Percentiles rank a stretch among this genome's conserved stretches.
Evolutionary conservation across 352 stramenopile species (phyloP).

Genomic region (Aphanomyces stellatus): DNA sequence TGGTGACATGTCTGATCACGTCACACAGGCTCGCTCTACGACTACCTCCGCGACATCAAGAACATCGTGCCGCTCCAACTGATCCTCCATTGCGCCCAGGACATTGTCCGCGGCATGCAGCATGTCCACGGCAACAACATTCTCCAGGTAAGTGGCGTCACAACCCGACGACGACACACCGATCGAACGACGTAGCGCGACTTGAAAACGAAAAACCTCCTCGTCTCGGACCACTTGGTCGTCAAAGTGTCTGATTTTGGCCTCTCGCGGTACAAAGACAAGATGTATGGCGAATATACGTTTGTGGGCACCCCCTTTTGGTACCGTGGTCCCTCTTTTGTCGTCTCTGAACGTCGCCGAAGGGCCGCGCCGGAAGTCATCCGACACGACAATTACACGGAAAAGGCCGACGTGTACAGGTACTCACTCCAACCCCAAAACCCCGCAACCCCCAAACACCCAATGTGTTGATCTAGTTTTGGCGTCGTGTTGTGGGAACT

Average conservation of each 20-base stretch:
- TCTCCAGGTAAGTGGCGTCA: conserved; percentile 24
- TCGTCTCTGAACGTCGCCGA: neutral
- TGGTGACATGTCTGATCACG: neutral
- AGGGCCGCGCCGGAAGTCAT: conserved; percentile 61
- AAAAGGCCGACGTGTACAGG: conserved; percentile 76
- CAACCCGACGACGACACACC: no score
- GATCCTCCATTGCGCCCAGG: conserved; percentile 45
- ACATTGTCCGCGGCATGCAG: conserved; percentile 57
- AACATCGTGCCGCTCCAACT: conserved; percentile 66
- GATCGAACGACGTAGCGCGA: conserved; percentile 31
- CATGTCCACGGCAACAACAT: conserved; percentile 49
- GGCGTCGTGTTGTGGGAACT: conserved; percentile 62
- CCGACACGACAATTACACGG: conserved; percentile 60
- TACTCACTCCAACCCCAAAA: no score
- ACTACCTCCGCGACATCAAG: conserved; percentile 59
- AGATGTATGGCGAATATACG: conserved; percentile 41
- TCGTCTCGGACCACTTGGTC: conserved; percentile 66
- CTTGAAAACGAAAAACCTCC: conserved; percentile 72
- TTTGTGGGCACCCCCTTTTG: conserved; percentile 75
- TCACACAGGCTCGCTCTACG: conserved; percentile 43
- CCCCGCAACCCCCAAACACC: no score
- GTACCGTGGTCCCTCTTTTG: conserved; percentile 13
- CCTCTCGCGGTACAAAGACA: conserved; percentile 44
- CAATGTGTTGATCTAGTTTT: no score
- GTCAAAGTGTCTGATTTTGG: conserved; percentile 73